These are phyloP conservation scores for Alternaria sp. DNA, from an alignment of 2,329 filamentous ascomycete species.

Conservation along the genomic window DNA sequence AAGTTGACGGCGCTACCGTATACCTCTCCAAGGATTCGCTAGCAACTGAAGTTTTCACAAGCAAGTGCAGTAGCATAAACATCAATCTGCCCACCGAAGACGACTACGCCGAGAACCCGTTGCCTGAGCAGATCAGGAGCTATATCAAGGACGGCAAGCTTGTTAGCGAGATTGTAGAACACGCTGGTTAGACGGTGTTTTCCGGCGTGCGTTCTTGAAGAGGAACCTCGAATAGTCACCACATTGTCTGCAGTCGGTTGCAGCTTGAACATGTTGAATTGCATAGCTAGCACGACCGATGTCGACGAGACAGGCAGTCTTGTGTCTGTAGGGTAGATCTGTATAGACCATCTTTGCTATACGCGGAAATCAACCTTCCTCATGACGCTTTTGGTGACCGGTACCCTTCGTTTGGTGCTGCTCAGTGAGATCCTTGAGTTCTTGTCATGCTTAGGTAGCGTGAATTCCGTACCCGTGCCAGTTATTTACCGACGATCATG, in stretches of 20 bases:
- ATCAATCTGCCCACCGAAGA: slow-evolving; percentile 79
- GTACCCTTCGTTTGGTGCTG: background rate
- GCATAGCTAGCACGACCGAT: background rate
- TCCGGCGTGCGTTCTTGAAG: background rate
- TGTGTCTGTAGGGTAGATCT: slow-evolving; percentile 4
- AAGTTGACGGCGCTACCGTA: slow-evolving; percentile 88
- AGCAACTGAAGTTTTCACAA: slow-evolving; percentile 83
- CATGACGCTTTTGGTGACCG: background rate
- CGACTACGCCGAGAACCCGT: slow-evolving; percentile 85
- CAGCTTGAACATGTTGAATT: background rate
- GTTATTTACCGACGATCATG: too few species aligned
- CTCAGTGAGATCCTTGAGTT: background rate
- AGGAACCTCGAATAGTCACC: slow-evolving; percentile 1
- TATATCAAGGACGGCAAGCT: slow-evolving; percentile 79
- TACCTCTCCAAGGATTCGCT: slow-evolving; percentile 86
- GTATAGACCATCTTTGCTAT: slow-evolving; percentile 1
- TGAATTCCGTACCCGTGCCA: too few species aligned
- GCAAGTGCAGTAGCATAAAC: slow-evolving; percentile 88
- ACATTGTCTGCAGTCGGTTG: background rate
- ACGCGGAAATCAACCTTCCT: background rate
- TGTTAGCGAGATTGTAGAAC: slow-evolving; percentile 93
- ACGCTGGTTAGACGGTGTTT: slow-evolving; percentile 70
- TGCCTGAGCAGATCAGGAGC: slow-evolving; percentile 91
- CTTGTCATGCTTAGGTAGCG: background rate
- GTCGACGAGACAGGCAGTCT: background rate